Base-by-base conservation (phyloP, 176 grass and related monocot genomes). In the Oryza punctata region DNA sequence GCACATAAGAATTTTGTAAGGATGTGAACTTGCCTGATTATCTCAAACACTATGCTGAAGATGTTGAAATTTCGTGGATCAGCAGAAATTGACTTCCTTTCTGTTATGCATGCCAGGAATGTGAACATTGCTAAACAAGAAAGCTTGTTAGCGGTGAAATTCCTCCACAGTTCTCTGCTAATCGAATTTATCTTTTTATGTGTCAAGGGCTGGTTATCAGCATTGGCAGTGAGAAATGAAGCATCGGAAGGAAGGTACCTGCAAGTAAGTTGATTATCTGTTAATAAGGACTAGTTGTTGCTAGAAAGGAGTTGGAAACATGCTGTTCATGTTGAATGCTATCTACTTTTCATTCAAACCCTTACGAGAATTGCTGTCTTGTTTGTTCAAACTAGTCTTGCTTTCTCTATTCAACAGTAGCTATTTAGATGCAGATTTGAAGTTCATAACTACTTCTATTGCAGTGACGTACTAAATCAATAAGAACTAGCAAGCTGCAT, bases 41-140 rank as follows among this genome's bases (percentile, higher is more conserved):
- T 74, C 78, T 94, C 89, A 60, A 94, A 94, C 12, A 91, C 67
- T 3, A 94, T 65, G 57, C 77, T 83, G 79, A 90, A 82, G 26
- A 88, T 66, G 73, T 78, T 89, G 84, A 94, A 89, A 71, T 91
- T 94, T 69, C 90, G 81, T 60, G 93, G 93, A 83, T 94, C 90
- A 4, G 63, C 44, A 16, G 37, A 78, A 43, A 92, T 65, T 11
- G 52, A 88, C 68, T 37, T 91, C 68, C 90, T 94, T 80, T 94
- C 93, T 7, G 70, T 89, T 68, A 94, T 86, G 67, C 90, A 94
- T 46, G 82, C 80, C 24, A 78, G 29, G 72, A 94, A 83, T 84
- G 79, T 77, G 64, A 90, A 88, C 69, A 90, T 50, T 73, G 66
- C 71, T 41, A 94, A 15, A 37, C 74, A 80, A 69, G 72, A 26